Percentiles rank a stretch among this genome's conserved stretches.
These are phyloP conservation scores for Olyra latifolia DNA, from an alignment of 176 grass and related monocot species.

Conservation along the genomic window DNA sequence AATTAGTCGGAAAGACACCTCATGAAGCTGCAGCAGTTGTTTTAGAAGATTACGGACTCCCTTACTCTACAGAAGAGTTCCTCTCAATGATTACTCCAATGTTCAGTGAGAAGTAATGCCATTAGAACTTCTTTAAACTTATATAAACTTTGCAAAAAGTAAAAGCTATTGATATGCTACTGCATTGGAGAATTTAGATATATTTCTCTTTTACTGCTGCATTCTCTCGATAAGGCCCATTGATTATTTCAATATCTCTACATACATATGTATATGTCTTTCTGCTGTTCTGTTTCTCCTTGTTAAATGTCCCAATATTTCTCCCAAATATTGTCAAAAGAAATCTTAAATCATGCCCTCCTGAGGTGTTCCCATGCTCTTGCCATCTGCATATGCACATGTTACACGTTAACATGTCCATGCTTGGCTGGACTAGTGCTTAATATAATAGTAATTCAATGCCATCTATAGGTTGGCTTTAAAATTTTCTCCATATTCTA, in stretches of 20 bases:
- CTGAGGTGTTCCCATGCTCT: background rate
- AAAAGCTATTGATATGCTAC: constrained; percentile 11
- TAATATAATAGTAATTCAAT: constrained; percentile 8
- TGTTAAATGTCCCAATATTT: background rate
- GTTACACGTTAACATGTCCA: background rate
- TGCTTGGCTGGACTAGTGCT: background rate
- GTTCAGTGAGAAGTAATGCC: constrained; percentile 77
- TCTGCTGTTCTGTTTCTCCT: background rate
- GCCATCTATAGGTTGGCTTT: background rate
- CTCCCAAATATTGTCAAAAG: constrained; percentile 4
- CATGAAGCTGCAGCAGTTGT: constrained; percentile 71
- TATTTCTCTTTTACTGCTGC: constrained; percentile 16
- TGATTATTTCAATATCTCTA: constrained; percentile 16
- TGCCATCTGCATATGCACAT: constrained; percentile 13
- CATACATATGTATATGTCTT: background rate
- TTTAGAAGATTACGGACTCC: constrained; percentile 77
- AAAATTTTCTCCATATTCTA: background rate
- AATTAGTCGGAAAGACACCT: constrained; percentile 78
- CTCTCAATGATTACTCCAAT: constrained; percentile 68
- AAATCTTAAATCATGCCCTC: background rate
- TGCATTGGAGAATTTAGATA: background rate
- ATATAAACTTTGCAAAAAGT: constrained; percentile 25
- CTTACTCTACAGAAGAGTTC: constrained; percentile 83
- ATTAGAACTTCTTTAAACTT: constrained; percentile 5
- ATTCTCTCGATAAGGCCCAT: background rate